Evolutionary conservation across 2,329 filamentous ascomycete genomes (phyloP).

Genomic region (Elsinoe batatas): DNA sequence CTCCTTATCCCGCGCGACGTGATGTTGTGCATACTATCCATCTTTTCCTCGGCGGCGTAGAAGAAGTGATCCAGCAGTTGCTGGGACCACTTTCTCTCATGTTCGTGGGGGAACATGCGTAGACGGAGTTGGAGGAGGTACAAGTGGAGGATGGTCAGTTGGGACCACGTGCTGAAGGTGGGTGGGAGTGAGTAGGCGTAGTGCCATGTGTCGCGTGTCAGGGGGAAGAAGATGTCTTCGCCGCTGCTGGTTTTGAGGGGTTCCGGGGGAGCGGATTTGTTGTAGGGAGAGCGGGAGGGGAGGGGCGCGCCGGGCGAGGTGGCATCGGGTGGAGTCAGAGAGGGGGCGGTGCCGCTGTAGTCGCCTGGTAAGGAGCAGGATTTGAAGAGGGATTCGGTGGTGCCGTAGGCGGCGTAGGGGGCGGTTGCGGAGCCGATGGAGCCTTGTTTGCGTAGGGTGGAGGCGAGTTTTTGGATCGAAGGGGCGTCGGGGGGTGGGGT

Average conservation of each 20-base stretch:
- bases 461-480: conserved; percentile 16
- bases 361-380: conserved; percentile 62
- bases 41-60: conserved; percentile 73
- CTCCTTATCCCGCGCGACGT: conserved; percentile 46
- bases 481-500: conserved; percentile 1
- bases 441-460: conserved; percentile 15
- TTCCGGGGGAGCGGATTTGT: conserved; percentile 49
- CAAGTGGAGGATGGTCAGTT: conserved; percentile 93
- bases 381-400: conserved; percentile 69
- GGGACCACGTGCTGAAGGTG: conserved; percentile 92
- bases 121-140: conserved; percentile 80
- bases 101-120: conserved; percentile 62
- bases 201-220: conserved; percentile 5
- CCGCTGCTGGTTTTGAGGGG: conserved; percentile 65
- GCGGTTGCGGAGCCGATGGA: conserved; percentile 37
- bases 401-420: conserved; percentile 69
- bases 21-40: conserved; percentile 69
- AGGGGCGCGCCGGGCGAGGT: background rate
- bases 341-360: conserved; percentile 42
- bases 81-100: conserved; percentile 69
- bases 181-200: conserved; percentile 47
- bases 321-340: background rate
- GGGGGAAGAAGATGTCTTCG: conserved; percentile 64
- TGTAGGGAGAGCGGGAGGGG: background rate
- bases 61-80: conserved; percentile 94